phyloP scores from a whole-genome alignment of 805 yeast species.

The Ogataea henricii region DNA sequence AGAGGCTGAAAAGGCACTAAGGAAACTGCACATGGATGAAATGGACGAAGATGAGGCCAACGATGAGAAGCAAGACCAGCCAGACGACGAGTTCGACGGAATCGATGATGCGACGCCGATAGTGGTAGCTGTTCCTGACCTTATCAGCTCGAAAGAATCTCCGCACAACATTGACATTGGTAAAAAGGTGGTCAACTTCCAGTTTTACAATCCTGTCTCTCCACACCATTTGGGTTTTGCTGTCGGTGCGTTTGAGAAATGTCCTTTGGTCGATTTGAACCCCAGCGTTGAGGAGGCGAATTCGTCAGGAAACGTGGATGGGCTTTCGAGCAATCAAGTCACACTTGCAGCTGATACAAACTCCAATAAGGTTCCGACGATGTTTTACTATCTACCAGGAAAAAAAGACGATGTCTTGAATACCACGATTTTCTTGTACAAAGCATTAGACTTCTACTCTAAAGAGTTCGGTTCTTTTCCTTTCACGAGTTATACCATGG shows the following conservation, averaged over 20 bases:
- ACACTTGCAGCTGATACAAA: constrained; percentile 19
- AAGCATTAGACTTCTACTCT: constrained; percentile 79
- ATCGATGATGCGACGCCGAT: constrained; percentile 51
- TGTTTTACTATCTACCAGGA: constrained; percentile 65
- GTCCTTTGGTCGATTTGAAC: constrained; percentile 52
- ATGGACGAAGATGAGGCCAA: constrained; percentile 40
- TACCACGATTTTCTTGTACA: constrained; percentile 72
- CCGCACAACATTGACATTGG: constrained; percentile 76
- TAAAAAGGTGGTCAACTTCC: constrained; percentile 74
- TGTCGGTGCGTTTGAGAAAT: constrained; percentile 78
- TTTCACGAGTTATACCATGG: constrained; percentile 75
- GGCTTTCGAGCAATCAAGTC: constrained; percentile 30
- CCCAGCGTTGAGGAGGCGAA: constrained; percentile 30
- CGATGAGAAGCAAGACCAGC: constrained; percentile 34
- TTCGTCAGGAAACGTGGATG: constrained; percentile 30
- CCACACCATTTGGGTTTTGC: constrained; percentile 97
- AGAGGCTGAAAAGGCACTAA: constrained; percentile 34
- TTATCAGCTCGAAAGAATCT: constrained; percentile 61
- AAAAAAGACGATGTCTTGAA: constrained; percentile 58
- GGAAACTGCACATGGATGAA: constrained; percentile 29
- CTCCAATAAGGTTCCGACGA: constrained; percentile 49
- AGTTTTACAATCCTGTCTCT: constrained; percentile 82
- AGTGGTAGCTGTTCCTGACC: constrained; percentile 70
- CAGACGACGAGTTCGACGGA: constrained; percentile 48
- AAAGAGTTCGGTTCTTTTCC: constrained; percentile 94